Evolutionary conservation across 495 filamentous ascomycete species (phyloP).

Genomic region (Mytilinidion resinicola): DNA sequence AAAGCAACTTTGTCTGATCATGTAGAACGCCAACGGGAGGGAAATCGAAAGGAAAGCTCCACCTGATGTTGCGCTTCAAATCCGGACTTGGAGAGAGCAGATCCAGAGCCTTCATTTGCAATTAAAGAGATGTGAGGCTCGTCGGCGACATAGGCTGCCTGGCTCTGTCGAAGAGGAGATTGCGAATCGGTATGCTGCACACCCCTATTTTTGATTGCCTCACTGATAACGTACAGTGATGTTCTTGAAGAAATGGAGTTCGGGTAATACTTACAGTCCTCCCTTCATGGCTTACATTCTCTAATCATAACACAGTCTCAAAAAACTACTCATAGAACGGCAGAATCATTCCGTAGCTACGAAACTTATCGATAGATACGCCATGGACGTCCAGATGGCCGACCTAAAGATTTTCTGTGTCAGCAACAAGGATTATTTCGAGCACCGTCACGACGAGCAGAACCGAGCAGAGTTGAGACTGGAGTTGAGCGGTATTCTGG

Average conservation of each 20-base stretch:
- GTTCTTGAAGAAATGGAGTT: constrained; percentile 14
- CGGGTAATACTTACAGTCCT: not conserved
- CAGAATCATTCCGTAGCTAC: constrained; percentile 10
- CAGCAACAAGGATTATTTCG: constrained; percentile 13
- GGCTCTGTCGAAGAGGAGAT: constrained; percentile 17
- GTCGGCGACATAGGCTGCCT: constrained; percentile 8
- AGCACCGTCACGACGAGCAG: constrained; percentile 19
- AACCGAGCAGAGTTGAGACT: constrained; percentile 9
- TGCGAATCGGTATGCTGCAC: not conserved
- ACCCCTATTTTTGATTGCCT: not conserved
- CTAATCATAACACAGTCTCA: not conserved
- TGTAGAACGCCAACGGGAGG: not conserved
- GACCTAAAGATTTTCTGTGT: constrained; percentile 20
- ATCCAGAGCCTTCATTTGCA: constrained; percentile 15
- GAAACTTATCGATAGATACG: constrained; percentile 12
- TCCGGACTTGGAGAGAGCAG: constrained; percentile 14
- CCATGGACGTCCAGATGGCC: constrained; percentile 3
- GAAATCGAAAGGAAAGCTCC: constrained; percentile 1
- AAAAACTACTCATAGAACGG: constrained; percentile 17
- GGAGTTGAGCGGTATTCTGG: constrained; percentile 16
- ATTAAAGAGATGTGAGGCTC: constrained; percentile 13
- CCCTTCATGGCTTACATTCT: not conserved
- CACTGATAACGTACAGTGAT: not conserved
- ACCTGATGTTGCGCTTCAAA: constrained; percentile 9
- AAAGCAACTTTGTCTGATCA: not conserved